Percentiles rank a stretch among this genome's conserved stretches.
phyloP scores from a whole-genome alignment of 768 basidiomycete species.

The Brasilioporus rufonigricans region DNA sequence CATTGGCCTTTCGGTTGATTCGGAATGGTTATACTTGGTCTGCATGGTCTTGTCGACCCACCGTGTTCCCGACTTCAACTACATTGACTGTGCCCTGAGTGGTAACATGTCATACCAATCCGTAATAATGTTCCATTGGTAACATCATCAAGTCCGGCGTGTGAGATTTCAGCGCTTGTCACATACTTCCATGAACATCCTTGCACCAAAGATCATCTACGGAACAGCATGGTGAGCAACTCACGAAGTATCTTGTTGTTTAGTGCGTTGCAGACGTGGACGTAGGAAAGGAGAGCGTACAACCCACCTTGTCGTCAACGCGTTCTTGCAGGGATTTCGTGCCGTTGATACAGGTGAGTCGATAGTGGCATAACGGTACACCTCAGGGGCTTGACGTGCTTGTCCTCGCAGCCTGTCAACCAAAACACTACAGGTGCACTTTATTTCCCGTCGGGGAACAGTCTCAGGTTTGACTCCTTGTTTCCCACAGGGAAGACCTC shows the following conservation, averaged over 20 bases:
- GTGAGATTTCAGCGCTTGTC: constrained; percentile 18
- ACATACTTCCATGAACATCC: constrained; percentile 26
- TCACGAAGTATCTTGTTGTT: background rate
- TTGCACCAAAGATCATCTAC: constrained; percentile 50
- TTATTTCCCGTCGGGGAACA: background rate
- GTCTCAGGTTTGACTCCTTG: background rate
- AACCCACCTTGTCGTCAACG: constrained; percentile 61
- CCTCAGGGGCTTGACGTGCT: constrained; percentile 16
- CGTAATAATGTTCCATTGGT: background rate
- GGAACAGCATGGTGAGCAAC: constrained; percentile 57
- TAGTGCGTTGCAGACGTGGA: constrained; percentile 1
- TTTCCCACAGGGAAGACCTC: constrained; percentile 62
- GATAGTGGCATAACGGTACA: background rate
- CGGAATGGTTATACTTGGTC: too few species aligned
- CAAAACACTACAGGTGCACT: constrained; percentile 65
- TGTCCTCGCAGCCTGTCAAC: constrained; percentile 53
- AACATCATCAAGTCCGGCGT: constrained; percentile 5
- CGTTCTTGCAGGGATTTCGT: constrained; percentile 73
- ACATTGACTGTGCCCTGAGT: too few species aligned
- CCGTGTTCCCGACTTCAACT: too few species aligned
- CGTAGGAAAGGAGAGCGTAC: constrained; percentile 78
- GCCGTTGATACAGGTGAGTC: constrained; percentile 79
- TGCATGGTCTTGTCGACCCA: too few species aligned
- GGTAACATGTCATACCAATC: too few species aligned
- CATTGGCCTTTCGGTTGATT: too few species aligned